Evolutionary conservation across 257 asterid genomes (phyloP).

Genomic region (Oldenlandia corymbosa): DNA sequence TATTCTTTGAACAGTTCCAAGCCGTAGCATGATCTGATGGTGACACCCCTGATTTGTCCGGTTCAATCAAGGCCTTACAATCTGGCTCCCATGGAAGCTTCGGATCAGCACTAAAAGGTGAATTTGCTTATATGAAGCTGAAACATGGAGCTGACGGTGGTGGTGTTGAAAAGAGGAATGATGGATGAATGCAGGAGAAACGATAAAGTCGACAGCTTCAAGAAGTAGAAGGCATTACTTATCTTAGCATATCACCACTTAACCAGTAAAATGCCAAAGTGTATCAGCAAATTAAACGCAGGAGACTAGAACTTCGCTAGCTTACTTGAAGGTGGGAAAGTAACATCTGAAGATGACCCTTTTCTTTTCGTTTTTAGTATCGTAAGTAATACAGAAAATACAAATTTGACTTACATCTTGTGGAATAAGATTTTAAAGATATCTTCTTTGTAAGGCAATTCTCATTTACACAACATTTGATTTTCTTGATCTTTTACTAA

Average conservation of each 20-base stretch:
- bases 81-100: constrained; percentile 69
- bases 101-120: constrained; percentile 60
- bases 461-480: too few species aligned
- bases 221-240: constrained; percentile 52
- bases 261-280: constrained; percentile 16
- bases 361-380: too few species aligned
- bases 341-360: background rate
- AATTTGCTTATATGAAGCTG: constrained; percentile 47
- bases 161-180: constrained; percentile 17
- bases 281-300: constrained; percentile 1
- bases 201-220: constrained; percentile 51
- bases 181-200: constrained; percentile 52
- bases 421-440: too few species aligned
- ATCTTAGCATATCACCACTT: constrained; percentile 14
- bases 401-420: too few species aligned
- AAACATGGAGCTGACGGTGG: constrained; percentile 22
- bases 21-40: constrained; percentile 41
- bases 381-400: background rate
- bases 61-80: constrained; percentile 35
- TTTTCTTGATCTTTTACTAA: too few species aligned
- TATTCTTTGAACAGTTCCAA: constrained; percentile 71
- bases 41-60: constrained; percentile 38
- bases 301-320: constrained; percentile 3
- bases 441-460: too few species aligned
- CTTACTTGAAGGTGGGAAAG: background rate